Conservation (phyloP, 768 basidiomycete genomes). For the Termitomyces sp. region DNA sequence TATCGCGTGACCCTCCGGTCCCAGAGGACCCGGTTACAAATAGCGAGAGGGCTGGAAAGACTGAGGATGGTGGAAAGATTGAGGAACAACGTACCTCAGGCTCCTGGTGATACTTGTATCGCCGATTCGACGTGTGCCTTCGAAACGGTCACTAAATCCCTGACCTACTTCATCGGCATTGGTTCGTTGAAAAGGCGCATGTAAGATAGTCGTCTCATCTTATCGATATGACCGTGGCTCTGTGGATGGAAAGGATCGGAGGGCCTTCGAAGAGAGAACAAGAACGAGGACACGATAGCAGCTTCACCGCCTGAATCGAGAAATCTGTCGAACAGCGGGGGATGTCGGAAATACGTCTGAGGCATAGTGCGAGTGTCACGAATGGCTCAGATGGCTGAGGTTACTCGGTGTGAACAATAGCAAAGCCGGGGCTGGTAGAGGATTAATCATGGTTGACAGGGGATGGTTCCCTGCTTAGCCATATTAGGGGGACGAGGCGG, state of each 20-base stretch:
- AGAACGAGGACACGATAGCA: slow-evolving; percentile 18
- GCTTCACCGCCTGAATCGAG: slow-evolving; percentile 26
- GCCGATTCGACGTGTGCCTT: background rate
- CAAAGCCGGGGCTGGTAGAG: background rate
- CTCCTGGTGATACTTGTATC: background rate
- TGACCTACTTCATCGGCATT: background rate
- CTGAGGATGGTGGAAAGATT: background rate
- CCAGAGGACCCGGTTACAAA: background rate
- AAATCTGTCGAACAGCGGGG: slow-evolving; percentile 22
- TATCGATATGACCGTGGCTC: no score
- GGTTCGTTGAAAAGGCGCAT: background rate
- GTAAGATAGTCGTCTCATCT: no score
- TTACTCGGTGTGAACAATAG: slow-evolving; percentile 22
- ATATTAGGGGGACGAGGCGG: slow-evolving; percentile 33
- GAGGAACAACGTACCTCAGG: background rate
- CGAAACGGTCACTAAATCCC: background rate
- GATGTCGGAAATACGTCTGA: slow-evolving; percentile 25
- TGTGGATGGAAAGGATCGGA: slow-evolving; percentile 27
- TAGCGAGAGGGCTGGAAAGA: background rate
- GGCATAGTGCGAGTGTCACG: slow-evolving; percentile 31
- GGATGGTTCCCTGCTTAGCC: slow-evolving; percentile 35
- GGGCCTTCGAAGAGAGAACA: slow-evolving; percentile 32
- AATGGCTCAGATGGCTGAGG: slow-evolving; percentile 30
- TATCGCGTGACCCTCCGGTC: slow-evolving; percentile 1
- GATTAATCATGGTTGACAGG: slow-evolving; percentile 37